Conservation (phyloP, 345 rosid species). For the Nephelium lappaceum region DNA sequence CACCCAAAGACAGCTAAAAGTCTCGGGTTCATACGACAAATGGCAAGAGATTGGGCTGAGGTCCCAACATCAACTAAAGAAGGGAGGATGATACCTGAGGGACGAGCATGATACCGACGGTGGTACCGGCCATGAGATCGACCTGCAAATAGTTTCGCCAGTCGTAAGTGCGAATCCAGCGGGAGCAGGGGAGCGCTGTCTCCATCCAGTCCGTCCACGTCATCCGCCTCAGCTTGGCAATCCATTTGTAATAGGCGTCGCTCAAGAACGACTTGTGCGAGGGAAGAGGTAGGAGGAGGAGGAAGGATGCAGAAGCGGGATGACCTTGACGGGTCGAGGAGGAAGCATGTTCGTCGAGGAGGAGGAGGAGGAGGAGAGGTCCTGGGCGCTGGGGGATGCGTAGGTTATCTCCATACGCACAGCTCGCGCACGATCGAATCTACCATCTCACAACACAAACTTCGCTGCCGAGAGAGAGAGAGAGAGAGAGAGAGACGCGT, state of each 20-base stretch:
- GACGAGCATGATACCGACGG: slow-evolving; percentile 98
- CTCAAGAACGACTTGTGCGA: slow-evolving; percentile 23
- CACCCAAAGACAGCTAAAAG: no score
- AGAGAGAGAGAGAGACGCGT: not conserved
- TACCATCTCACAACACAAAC: not conserved
- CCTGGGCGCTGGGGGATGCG: slow-evolving; percentile 57
- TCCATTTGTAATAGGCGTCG: slow-evolving; percentile 47
- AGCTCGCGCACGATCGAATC: not conserved
- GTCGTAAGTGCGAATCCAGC: slow-evolving; percentile 82
- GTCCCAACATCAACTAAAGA: no score
- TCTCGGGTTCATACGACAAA: no score
- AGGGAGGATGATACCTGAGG: slow-evolving; percentile 69
- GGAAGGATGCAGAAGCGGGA: slow-evolving; percentile 76
- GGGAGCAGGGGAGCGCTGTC: slow-evolving; percentile 68
- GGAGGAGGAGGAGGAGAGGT: slow-evolving; percentile 27
- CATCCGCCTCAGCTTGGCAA: slow-evolving; percentile 51
- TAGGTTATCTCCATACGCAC: slow-evolving; percentile 58
- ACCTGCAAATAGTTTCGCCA: slow-evolving; percentile 80
- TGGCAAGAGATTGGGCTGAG: no score
- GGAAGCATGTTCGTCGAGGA: slow-evolving; percentile 41
- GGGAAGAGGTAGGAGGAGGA: slow-evolving; percentile 45
- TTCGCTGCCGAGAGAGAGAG: not conserved
- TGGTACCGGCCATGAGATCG: slow-evolving; percentile 93
- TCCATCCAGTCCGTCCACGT: slow-evolving; percentile 63
- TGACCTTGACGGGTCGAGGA: slow-evolving; percentile 70